Conservation (phyloP, 495 filamentous ascomycete species). For the Xylaria longipes region DNA sequence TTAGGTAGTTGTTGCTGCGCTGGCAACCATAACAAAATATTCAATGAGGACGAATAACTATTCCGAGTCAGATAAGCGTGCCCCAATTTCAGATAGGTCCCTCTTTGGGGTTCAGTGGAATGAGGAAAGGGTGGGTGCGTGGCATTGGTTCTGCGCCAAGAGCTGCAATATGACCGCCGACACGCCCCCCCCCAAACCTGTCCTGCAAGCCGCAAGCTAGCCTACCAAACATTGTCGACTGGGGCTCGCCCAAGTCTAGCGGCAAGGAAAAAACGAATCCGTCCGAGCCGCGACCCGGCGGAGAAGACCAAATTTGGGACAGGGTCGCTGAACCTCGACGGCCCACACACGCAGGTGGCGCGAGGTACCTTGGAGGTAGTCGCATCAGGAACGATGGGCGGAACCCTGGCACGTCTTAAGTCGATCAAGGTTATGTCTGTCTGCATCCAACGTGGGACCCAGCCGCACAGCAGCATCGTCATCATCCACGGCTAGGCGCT, state of each 20-base stretch:
- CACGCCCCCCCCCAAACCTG: conserved; percentile 29
- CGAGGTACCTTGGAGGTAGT: conserved; percentile 35
- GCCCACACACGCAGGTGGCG: conserved; percentile 34
- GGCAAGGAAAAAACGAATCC: conserved; percentile 43
- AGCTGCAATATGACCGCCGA: conserved; percentile 40
- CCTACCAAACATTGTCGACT: conserved; percentile 39
- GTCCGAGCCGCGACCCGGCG: conserved; percentile 47
- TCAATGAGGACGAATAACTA: conserved; percentile 38
- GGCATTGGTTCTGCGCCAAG: conserved; percentile 32
- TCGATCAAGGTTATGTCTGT: conserved; percentile 27
- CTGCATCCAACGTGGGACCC: conserved; percentile 26
- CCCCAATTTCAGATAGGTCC: conserved; percentile 34
- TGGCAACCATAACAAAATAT: conserved; percentile 26
- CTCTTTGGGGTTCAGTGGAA: conserved; percentile 28
- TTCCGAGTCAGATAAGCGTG: conserved; percentile 44
- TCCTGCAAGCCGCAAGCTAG: conserved; percentile 37
- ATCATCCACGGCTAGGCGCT: conserved; percentile 23
- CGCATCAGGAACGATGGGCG: conserved; percentile 29
- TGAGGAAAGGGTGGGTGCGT: conserved; percentile 29
- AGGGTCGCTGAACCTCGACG: conserved; percentile 39
- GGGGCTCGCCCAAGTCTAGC: conserved; percentile 41
- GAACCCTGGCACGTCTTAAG: conserved; percentile 18
- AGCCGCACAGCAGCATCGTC: conserved; percentile 26
- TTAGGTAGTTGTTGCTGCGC: conserved; percentile 34
- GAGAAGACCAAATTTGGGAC: conserved; percentile 43